Conservation (phyloP, 177 flowering plant genomes). For the Vitis hybrid region DNA sequence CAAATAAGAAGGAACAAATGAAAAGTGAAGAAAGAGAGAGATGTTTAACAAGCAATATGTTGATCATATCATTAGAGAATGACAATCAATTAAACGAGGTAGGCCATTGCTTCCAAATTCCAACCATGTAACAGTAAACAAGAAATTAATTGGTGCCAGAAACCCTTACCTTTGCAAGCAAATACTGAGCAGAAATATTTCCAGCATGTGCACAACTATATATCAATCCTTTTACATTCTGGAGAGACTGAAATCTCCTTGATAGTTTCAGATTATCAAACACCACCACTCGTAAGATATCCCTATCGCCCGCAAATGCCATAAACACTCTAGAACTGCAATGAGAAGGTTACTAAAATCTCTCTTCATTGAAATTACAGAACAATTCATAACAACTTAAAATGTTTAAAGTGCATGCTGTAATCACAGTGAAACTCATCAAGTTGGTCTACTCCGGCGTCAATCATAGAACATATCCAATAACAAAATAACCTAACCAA, state of each 20-base stretch:
- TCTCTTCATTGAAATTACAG: not conserved
- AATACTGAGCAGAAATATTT: not conserved
- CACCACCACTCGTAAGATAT: not conserved
- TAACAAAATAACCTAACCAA: not conserved
- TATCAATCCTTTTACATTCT: not conserved
- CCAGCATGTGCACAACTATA: conserved; percentile 4
- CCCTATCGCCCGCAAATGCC: not conserved
- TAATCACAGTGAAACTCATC: not conserved
- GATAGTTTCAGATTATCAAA: not conserved
- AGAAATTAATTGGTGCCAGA: not conserved
- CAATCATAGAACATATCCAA: not conserved
- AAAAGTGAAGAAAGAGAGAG: no score
- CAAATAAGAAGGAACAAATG: no score
- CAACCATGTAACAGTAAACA: not conserved
- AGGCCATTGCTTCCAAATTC: no score
- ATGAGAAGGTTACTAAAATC: not conserved
- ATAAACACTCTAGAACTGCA: not conserved
- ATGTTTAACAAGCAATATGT: no score
- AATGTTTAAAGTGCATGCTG: not conserved
- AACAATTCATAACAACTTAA: not conserved
- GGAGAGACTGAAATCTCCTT: not conserved
- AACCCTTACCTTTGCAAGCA: conserved; percentile 12
- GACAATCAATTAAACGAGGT: no score
- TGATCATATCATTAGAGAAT: no score
- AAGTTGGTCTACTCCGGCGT: not conserved